A percentile compares a stretch with the other conserved stretches of the same genome.
phyloP scores from a whole-genome alignment of 2,329 filamentous ascomycete species.

The Blastomyces percursus region DNA sequence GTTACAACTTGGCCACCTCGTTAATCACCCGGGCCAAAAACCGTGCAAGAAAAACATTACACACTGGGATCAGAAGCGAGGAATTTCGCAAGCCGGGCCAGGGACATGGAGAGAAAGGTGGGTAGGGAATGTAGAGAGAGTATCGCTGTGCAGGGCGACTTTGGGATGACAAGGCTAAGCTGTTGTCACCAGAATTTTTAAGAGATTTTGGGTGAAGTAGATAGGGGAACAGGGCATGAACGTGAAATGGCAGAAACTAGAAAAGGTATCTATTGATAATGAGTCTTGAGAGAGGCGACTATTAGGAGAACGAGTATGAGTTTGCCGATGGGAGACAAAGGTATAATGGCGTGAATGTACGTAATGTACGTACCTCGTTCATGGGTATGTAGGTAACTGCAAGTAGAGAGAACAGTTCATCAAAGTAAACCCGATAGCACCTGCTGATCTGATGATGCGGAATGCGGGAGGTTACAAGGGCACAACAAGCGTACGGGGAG shows the following conservation, averaged over 20 bases:
- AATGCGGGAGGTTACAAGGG: background rate
- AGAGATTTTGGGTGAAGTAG: background rate
- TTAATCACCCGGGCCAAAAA: constrained; percentile 1
- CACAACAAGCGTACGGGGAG: background rate
- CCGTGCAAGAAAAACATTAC: constrained; percentile 10
- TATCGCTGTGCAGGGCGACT: background rate
- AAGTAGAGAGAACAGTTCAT: background rate
- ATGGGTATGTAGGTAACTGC: background rate
- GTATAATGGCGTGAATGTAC: background rate
- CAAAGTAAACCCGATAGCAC: background rate
- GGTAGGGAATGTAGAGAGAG: background rate
- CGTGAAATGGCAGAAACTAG: background rate
- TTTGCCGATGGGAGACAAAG: background rate
- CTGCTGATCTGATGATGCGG: background rate
- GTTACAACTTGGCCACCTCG: constrained; percentile 9
- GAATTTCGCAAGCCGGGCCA: constrained; percentile 10
- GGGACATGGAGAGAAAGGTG: constrained; percentile 1
- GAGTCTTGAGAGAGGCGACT: background rate
- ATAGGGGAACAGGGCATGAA: background rate
- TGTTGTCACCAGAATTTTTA: background rate
- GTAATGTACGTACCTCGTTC: background rate
- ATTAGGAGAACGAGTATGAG: background rate
- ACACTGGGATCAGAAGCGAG: constrained; percentile 12
- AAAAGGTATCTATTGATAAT: background rate
- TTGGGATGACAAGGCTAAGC: background rate